A percentile compares a stretch with the other conserved stretches of the same genome.
Conservation (phyloP, 2,329 filamentous ascomycete species). For the Cercospora sp. region DNA sequence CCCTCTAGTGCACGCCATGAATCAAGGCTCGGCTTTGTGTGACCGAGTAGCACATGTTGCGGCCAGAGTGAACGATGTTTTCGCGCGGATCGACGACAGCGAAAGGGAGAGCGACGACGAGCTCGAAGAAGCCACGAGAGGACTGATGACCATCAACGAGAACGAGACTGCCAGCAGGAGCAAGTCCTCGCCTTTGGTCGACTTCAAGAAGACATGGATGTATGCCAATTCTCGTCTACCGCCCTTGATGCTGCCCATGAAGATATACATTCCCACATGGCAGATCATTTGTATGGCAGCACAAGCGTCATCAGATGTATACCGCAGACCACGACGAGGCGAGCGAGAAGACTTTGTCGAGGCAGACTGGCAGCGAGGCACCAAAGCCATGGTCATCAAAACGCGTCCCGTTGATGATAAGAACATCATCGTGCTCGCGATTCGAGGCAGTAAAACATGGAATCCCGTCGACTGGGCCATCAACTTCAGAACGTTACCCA, state of each 20-base stretch:
- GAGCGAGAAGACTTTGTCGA: conserved; percentile 70
- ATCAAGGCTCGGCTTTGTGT: conserved; percentile 49
- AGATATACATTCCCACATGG: conserved; percentile 72
- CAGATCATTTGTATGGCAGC: conserved; percentile 77
- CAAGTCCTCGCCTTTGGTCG: conserved; percentile 22
- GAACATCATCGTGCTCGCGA: conserved; percentile 78
- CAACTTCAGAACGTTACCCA: conserved; percentile 70
- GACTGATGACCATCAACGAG: conserved; percentile 7
- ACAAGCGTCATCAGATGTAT: conserved; percentile 73
- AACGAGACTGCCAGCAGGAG: background rate
- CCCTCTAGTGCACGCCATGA: conserved; percentile 33
- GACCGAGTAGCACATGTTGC: conserved; percentile 63
- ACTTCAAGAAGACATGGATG: conserved; percentile 64
- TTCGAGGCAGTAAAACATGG: conserved; percentile 67
- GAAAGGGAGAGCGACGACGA: conserved; percentile 51
- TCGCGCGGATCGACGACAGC: conserved; percentile 71
- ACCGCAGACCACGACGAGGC: conserved; percentile 61
- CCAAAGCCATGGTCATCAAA: conserved; percentile 83
- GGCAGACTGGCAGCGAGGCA: conserved; percentile 70
- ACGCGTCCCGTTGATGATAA: conserved; percentile 75
- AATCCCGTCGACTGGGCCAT: conserved; percentile 85
- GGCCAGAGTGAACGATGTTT: conserved; percentile 64
- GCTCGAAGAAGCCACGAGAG: conserved; percentile 47
- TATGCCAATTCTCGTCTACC: conserved; percentile 78
- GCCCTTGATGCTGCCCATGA: conserved; percentile 64